Base-by-base conservation (phyloP, 345 rosid species). In the Psidium guajava region DNA sequence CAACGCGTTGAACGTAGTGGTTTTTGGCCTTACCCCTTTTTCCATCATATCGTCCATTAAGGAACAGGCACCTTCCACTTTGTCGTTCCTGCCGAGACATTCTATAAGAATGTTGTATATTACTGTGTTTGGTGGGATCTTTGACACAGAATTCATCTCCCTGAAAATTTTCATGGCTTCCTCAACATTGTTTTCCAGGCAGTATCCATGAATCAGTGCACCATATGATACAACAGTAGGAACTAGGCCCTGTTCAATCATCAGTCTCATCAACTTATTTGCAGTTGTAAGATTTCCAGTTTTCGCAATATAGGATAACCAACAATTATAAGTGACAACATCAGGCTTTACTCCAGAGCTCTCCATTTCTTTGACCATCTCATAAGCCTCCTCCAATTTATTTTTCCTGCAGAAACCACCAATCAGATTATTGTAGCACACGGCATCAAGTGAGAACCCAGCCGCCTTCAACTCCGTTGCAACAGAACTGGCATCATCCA, bases 21-120 rank as follows among this genome's bases (percentile, higher is more conserved):
- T 92, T 84, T 90, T 92, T 11, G 96, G 94, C 84, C 86, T 93
- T 86, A 92, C 97, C 84, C 89, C 89, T 84, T 87, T 92, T 11
- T 82, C 88, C 84, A 87, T 88, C 98, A 98, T 95, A 74, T 93
- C 94, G 50, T 92, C 94, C 93, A 96, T 90, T 74, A 94, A 44
- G 21, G 86, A 86, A 54, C 90, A 84, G 14, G 97, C 97, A 61
- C 32, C 82, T 47, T 91, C 87, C 25, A 92, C 91, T 53, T 88
- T 54, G 42, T 89, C 87, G 21, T 89, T 87, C 90, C 94, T 91
- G 84, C 94, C 91, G 82, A 92, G 81, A 1, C 92, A 84, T 82
- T 93, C 89, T 83, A 97, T 92, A 73, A 97, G 92, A 84, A 92
- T 93, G 86, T 93, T 97, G 90, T 96, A 94, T 59, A 92, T 92